These are phyloP conservation scores for Tilletiaria anomala DNA, from an alignment of 1,284 basidiomycete genomes.

Conservation along the genomic window DNA sequence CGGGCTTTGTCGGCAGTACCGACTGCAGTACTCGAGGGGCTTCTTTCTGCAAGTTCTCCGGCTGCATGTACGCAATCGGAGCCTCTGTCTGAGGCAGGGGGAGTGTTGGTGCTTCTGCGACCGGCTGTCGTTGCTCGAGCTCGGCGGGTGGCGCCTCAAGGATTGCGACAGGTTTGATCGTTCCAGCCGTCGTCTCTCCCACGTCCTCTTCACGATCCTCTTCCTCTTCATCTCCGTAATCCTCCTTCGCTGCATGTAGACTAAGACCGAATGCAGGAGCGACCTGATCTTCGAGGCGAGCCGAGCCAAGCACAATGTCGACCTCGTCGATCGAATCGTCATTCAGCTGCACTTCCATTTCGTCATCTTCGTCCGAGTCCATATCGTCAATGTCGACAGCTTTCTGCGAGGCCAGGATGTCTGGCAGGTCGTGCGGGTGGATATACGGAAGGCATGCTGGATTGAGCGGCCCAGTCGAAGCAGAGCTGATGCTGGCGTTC, in stretches of 20 bases:
- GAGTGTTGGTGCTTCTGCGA: too few species aligned
- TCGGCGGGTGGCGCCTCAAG: too few species aligned
- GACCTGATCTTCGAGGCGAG: conserved; percentile 10
- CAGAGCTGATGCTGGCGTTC: too few species aligned
- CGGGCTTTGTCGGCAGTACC: too few species aligned
- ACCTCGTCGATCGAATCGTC: conserved; percentile 32
- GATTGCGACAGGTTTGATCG: too few species aligned
- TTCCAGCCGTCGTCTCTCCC: background rate
- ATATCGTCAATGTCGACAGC: too few species aligned
- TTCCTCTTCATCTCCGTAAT: conserved; percentile 2
- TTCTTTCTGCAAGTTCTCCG: too few species aligned
- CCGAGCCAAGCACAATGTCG: conserved; percentile 25
- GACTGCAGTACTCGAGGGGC: too few species aligned
- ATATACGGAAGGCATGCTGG: background rate
- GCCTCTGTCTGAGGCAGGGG: too few species aligned
- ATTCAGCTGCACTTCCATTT: conserved; percentile 11
- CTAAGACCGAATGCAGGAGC: background rate
- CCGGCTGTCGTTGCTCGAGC: too few species aligned
- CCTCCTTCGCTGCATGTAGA: background rate
- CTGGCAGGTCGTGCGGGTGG: background rate
- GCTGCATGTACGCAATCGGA: too few species aligned
- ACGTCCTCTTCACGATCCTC: background rate
- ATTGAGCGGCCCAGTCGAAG: background rate
- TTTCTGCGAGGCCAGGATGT: background rate
- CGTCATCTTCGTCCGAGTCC: too few species aligned